Evolutionary conservation across 495 filamentous ascomycete species (phyloP).

Genomic region (Aeminium ludgeri): DNA sequence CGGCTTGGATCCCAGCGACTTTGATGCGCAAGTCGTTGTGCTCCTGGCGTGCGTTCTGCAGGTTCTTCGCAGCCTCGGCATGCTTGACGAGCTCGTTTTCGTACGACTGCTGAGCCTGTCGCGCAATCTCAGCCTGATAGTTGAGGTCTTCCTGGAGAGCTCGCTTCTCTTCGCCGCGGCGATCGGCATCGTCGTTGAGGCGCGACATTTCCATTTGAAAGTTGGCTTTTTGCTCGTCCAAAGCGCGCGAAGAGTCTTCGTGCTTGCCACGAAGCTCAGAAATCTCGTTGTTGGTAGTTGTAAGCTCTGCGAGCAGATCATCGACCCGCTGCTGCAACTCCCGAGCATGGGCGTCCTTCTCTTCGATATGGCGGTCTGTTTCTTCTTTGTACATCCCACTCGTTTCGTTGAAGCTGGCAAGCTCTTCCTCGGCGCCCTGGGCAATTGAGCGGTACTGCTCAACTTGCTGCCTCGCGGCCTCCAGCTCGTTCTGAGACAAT

Average conservation of each 20-base stretch:
- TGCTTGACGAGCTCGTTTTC: constrained; percentile 88
- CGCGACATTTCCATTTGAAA: constrained; percentile 62
- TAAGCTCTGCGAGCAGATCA: constrained; percentile 65
- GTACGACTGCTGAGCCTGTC: constrained; percentile 85
- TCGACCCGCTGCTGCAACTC: constrained; percentile 68
- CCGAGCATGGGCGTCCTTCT: constrained; percentile 58
- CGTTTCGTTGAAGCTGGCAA: constrained; percentile 59
- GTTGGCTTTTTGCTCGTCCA: constrained; percentile 61
- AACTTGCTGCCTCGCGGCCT: constrained; percentile 57
- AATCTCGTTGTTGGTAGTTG: constrained; percentile 61
- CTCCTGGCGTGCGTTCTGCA: constrained; percentile 63
- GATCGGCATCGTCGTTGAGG: constrained; percentile 70
- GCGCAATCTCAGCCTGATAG: constrained; percentile 81
- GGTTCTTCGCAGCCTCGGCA: constrained; percentile 69
- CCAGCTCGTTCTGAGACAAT: constrained; percentile 54
- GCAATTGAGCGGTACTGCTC: constrained; percentile 85
- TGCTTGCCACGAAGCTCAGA: constrained; percentile 60
- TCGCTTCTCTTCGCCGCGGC: constrained; percentile 54
- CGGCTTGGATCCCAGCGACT: constrained; percentile 48
- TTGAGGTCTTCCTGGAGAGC: constrained; percentile 82
- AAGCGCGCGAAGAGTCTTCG: constrained; percentile 49
- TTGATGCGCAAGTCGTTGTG: constrained; percentile 67
- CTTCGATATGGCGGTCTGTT: constrained; percentile 51
- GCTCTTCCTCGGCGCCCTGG: constrained; percentile 72
- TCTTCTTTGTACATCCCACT: constrained; percentile 77